Conservation (phyloP, 768 basidiomycete genomes). For the Cyclocybe cylindracea region DNA sequence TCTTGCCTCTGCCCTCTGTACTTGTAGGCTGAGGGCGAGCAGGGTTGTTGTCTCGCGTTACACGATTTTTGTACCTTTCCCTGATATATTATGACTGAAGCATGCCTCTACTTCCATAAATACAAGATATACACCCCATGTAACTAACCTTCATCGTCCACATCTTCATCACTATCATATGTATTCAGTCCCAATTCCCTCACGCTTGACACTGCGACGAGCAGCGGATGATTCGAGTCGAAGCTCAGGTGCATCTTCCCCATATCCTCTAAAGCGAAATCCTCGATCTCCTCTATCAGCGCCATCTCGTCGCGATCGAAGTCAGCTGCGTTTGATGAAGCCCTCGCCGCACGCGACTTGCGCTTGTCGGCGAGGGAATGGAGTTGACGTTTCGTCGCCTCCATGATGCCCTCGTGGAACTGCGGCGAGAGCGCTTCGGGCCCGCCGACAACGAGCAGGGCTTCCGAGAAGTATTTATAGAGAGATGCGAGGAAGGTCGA, state of each 20-base stretch:
- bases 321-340: conserved; percentile 25
- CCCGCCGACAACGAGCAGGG: conserved; percentile 59
- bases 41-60: no score
- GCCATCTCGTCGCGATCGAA: conserved; percentile 67
- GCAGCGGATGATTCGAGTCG: conserved; percentile 60
- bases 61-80: no score
- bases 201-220: conserved; percentile 73
- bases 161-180: conserved; percentile 51
- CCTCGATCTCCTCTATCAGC: conserved; percentile 80
- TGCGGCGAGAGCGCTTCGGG: conserved; percentile 52
- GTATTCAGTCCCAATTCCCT: conserved; percentile 62
- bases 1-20: no score
- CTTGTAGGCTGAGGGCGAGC: no score
- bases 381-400: conserved; percentile 73
- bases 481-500: conserved; percentile 76
- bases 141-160: conserved; percentile 20
- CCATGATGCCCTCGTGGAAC: conserved; percentile 54
- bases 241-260: conserved; percentile 57
- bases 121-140: neutral
- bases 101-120: no score
- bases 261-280: conserved; percentile 82
- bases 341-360: conserved; percentile 46
- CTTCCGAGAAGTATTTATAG: conserved; percentile 69
- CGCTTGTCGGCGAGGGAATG: conserved; percentile 69
- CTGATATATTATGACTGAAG: no score